phyloP scores from a whole-genome alignment of 179 eudicot genomes.

The Amaranthus tricolor region DNA sequence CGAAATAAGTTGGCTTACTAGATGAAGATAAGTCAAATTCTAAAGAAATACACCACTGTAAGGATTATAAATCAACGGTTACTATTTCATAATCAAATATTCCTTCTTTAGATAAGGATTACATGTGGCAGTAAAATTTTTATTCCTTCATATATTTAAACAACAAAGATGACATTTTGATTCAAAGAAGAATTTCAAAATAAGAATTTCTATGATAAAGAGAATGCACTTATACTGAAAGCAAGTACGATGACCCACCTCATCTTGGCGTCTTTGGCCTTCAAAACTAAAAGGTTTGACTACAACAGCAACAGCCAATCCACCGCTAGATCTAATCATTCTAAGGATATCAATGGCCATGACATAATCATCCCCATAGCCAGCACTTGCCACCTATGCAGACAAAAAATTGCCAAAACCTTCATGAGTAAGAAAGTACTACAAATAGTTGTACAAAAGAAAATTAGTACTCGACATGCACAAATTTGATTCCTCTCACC shows the following conservation, averaged over 20 bases:
- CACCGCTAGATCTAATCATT: constrained; percentile 46
- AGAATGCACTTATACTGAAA: constrained; percentile 11
- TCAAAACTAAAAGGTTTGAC: constrained; percentile 91
- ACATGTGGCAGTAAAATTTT: background rate
- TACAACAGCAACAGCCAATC: constrained; percentile 62
- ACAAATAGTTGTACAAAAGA: background rate
- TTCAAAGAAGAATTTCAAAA: background rate
- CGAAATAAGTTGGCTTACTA: too few relatives aligned
- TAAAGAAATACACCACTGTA: background rate
- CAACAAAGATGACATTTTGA: background rate
- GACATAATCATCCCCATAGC: constrained; percentile 65
- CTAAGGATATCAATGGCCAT: constrained; percentile 57
- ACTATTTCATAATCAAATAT: background rate
- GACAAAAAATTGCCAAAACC: background rate
- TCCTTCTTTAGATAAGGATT: background rate
- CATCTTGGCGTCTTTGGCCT: constrained; percentile 88
- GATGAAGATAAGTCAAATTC: background rate
- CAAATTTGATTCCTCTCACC: too few relatives aligned
- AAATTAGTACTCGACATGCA: background rate
- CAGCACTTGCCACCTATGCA: constrained; percentile 83
- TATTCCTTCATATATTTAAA: background rate
- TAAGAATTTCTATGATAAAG: background rate
- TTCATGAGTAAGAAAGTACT: background rate
- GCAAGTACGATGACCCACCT: constrained; percentile 43
- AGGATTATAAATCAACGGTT: background rate